Base-by-base conservation (phyloP, 208 protist species). In the Wallacemonas rigidus region DNA sequence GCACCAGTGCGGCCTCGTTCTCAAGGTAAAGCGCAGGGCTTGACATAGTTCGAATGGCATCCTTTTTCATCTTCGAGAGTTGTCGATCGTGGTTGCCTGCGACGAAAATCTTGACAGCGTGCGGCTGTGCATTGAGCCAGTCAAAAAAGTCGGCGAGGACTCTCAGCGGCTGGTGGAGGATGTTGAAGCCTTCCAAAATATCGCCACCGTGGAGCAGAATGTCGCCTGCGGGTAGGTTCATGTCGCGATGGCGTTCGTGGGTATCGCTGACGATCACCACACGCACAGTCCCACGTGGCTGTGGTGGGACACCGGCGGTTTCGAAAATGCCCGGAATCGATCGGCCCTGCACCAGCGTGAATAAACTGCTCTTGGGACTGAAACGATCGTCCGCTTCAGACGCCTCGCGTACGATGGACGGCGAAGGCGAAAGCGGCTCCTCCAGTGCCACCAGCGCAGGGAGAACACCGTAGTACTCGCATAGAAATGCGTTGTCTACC, bases 61-160 rank as follows among this genome's bases (percentile, higher is more conserved):
- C 76, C 36, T 48, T 45, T 5, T 51, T 61, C 75, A 83, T 72
- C 14, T 68, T 51, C 26, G 70, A 67, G 5, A 92, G 62, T 1
- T 61, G 53, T 8, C 61, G 79, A 65, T 96, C 94, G 74, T 96
- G 91, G 70, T 97, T 97, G 15, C 94, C 94, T 0, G 74, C 90
- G 43, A 97, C 93, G 50, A 95, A 53, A 15, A 97, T 67, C 74
- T 97, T 97, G 40, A 92, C 83, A 1, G 76, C 57, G 68, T 96
- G 89, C 9, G 94, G 91, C 43, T 90, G 92, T 43, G 69, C 74
- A 15, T 72, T 80, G 61, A 97, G 61, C 83, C 87, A 97, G 5
- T 41, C 61, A 43, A 82, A 75, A 68, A 97, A 95, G 69, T 90
- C 79, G 3, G 3, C 3, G 5, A 65, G 60, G 2, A 48, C 60